Base-by-base conservation (phyloP, 2,329 filamentous ascomycete species). In the Fusarium musae region DNA sequence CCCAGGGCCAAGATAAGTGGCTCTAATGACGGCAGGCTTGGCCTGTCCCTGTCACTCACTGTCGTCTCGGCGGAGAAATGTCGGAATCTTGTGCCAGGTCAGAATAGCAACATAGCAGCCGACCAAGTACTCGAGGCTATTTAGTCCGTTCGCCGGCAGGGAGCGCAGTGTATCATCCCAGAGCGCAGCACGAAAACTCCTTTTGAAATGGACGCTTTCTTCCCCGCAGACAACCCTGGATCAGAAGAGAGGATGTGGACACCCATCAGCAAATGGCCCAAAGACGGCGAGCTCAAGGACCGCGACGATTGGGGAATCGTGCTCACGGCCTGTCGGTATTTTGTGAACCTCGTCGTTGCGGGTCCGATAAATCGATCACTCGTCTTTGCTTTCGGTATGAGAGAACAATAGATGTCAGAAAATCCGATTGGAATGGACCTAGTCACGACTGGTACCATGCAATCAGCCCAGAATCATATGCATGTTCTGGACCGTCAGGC, bases 21-120 rank as follows among this genome's bases (percentile, higher is more conserved):
- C 42, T 44, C 1, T 44, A 0, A 26, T 26, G 2, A 3, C 10
- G n/a, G 42, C 16, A 17, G 4, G 2, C 10, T 44, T 44, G 2
- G 42, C 10, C 42, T 44, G 42, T 44, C 16, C 5, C 3, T 44
- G 10, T 44, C 23, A 19, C 23, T 44, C 7, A 26, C 42, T 26
- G 42, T 26, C 10, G 42, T 44, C n/a, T 44, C 42, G 4, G 23
- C 42, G 15, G 42, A 44, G 42, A 19, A 10, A 19, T 44, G 42
- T 12, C 42, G 3, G 16, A 44, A 8, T 26, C 3, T 26, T 44
- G 16, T 26, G n/a, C 17, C 42, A 12, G 6, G 23, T 9, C 16
- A 44, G 42, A 44, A 5, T 44, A 9, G 16, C n/a, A 44, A 1
- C n/a, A 10, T 26, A 44, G 42, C 16, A 44, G 16, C 16, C 10